phyloP scores from a whole-genome alignment of 768 basidiomycete genomes.

The Lepiota brunneoincarnata region DNA sequence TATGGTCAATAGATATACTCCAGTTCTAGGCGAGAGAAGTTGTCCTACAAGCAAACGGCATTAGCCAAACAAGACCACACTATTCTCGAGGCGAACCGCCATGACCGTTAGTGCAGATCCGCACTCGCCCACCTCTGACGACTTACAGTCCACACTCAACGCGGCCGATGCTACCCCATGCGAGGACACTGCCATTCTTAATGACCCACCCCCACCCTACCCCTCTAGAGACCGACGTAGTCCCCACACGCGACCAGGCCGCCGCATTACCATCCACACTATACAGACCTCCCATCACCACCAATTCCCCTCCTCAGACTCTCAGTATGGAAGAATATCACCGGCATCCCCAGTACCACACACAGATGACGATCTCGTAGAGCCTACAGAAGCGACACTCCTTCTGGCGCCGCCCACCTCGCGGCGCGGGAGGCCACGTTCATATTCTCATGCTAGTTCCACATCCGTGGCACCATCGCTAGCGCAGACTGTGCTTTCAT shows the following conservation, averaged over 20 bases:
- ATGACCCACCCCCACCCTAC: slow-evolving; percentile 74
- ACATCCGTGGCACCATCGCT: slow-evolving; percentile 61
- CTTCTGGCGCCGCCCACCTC: slow-evolving; percentile 31
- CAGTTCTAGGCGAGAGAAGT: too few species aligned
- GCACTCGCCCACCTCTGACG: not conserved
- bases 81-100: not conserved
- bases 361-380: slow-evolving; percentile 21
- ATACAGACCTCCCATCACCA: slow-evolving; percentile 17
- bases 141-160: not conserved
- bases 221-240: slow-evolving; percentile 45
- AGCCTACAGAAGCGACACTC: slow-evolving; percentile 47
- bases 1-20: too few species aligned
- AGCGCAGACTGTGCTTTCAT: slow-evolving; percentile 64
- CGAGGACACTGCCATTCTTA: slow-evolving; percentile 5
- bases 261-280: slow-evolving; percentile 21
- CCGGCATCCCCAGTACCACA: slow-evolving; percentile 12
- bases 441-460: slow-evolving; percentile 56
- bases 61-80: slow-evolving; percentile 7
- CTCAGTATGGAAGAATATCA: slow-evolving; percentile 16
- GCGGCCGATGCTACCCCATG: not conserved
- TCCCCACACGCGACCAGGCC: slow-evolving; percentile 27
- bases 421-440: slow-evolving; percentile 42
- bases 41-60: too few species aligned
- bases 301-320: slow-evolving; percentile 2
- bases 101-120: slow-evolving; percentile 2